Conservation (phyloP, 2,329 filamentous ascomycete genomes). For the Blastomyces silverae region DNA sequence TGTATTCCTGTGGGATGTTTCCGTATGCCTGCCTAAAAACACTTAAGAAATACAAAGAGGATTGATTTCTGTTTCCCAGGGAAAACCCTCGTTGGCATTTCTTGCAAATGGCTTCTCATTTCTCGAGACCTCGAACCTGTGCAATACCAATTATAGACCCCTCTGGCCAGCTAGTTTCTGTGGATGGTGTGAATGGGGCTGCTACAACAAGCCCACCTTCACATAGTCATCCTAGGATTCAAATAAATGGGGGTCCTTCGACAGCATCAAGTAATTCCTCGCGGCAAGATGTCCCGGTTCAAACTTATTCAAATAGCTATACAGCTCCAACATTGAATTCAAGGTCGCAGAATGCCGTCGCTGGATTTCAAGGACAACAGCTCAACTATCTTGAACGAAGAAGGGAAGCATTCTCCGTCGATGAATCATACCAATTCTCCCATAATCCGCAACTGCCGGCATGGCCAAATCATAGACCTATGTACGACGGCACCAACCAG, state of each 20-base stretch:
- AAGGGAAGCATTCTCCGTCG: constrained; percentile 7
- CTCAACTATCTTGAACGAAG: constrained; percentile 11
- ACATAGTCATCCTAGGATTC: background rate
- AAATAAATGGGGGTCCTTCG: background rate
- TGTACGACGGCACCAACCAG: background rate
- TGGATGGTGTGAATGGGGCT: constrained; percentile 2
- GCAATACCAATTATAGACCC: constrained; percentile 13
- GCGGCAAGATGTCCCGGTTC: background rate
- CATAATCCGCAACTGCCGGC: background rate
- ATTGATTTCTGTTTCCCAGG: background rate
- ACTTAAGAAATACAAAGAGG: constrained; percentile 11
- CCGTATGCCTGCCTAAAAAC: background rate
- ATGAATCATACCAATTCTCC: constrained; percentile 5
- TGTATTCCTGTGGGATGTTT: background rate
- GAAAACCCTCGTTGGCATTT: background rate
- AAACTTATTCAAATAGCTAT: constrained; percentile 7
- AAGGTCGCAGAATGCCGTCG: constrained; percentile 1
- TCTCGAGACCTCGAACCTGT: constrained; percentile 1
- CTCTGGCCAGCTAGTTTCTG: constrained; percentile 7
- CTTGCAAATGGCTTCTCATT: constrained; percentile 6
- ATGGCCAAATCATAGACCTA: constrained; percentile 5
- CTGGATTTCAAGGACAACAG: constrained; percentile 6
- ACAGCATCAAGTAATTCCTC: background rate
- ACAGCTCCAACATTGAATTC: background rate
- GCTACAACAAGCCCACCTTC: background rate